A percentile compares a stretch with the other conserved stretches of the same genome.
These are phyloP conservation scores for Platismatia glauca DNA, from an alignment of 495 filamentous ascomycete species.

Conservation along the genomic window DNA sequence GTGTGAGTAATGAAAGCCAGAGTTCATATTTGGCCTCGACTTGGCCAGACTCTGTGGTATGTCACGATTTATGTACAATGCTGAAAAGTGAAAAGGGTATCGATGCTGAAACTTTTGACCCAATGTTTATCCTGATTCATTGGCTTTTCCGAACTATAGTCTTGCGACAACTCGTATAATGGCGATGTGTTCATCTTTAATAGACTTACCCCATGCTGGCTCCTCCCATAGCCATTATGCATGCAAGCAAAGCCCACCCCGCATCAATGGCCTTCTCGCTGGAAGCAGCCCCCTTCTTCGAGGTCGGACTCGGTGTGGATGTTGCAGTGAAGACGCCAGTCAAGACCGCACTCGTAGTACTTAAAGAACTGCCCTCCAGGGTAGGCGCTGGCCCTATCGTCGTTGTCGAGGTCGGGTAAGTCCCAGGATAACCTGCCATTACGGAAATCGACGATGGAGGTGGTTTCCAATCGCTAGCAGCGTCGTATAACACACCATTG, in stretches of 20 bases:
- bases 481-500: slow-evolving; percentile 40
- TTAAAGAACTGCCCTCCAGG: slow-evolving; percentile 16
- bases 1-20: too few species aligned
- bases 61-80: not conserved
- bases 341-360: slow-evolving; percentile 24
- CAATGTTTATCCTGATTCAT: not conserved
- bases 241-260: not conserved
- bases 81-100: slow-evolving; percentile 8
- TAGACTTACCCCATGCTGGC: not conserved
- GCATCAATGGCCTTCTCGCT: not conserved
- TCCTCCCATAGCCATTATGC: not conserved
- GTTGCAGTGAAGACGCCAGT: slow-evolving; percentile 34
- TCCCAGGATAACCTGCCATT: slow-evolving; percentile 30
- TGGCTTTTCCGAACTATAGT: not conserved
- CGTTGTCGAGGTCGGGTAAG: slow-evolving; percentile 22
- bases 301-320: slow-evolving; percentile 27
- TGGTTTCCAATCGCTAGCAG: slow-evolving; percentile 32
- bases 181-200: too few species aligned
- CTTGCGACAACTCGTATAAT: not conserved
- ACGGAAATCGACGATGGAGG: slow-evolving; percentile 27
- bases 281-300: slow-evolving; percentile 18
- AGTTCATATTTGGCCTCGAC: not conserved
- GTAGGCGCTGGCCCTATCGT: slow-evolving; percentile 13
- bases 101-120: not conserved
- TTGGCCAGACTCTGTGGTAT: not conserved